Evolutionary conservation across 2,329 filamentous ascomycete genomes (phyloP).

Genomic region (Trichoderma endophyticum): DNA sequence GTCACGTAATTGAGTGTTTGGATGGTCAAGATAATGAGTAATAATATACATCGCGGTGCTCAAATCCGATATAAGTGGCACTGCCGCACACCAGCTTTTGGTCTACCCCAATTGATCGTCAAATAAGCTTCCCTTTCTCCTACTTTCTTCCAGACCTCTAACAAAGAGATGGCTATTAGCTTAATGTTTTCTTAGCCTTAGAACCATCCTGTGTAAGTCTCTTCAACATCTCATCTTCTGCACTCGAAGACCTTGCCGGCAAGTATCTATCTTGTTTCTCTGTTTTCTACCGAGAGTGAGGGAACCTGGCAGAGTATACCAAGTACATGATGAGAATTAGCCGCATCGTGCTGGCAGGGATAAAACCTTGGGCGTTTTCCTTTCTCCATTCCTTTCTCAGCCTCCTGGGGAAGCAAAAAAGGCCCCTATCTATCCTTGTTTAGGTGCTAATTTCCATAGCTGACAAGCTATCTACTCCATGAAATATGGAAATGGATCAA

Average conservation of each 20-base stretch:
- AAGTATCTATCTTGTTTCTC: background rate
- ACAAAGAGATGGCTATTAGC: background rate
- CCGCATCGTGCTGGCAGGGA: background rate
- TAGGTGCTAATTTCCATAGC: background rate
- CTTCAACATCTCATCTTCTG: background rate
- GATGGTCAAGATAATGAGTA: background rate
- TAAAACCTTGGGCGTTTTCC: background rate
- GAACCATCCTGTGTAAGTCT: background rate
- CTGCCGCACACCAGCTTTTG: background rate
- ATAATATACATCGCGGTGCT: background rate
- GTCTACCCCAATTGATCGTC: background rate
- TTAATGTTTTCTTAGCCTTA: background rate
- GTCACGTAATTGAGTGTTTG: background rate
- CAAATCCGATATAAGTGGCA: background rate
- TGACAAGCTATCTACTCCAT: background rate
- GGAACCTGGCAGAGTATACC: background rate
- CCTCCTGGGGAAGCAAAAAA: background rate
- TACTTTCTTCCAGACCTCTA: background rate
- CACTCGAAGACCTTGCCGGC: background rate
- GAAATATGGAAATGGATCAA: background rate
- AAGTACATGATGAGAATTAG: background rate
- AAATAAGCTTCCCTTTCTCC: background rate
- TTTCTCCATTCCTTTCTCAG: background rate
- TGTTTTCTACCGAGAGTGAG: background rate
- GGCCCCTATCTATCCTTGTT: background rate